A percentile compares a stretch with the other conserved stretches of the same genome.
Conservation (phyloP, 768 basidiomycete species). For the Suillus spraguei region DNA sequence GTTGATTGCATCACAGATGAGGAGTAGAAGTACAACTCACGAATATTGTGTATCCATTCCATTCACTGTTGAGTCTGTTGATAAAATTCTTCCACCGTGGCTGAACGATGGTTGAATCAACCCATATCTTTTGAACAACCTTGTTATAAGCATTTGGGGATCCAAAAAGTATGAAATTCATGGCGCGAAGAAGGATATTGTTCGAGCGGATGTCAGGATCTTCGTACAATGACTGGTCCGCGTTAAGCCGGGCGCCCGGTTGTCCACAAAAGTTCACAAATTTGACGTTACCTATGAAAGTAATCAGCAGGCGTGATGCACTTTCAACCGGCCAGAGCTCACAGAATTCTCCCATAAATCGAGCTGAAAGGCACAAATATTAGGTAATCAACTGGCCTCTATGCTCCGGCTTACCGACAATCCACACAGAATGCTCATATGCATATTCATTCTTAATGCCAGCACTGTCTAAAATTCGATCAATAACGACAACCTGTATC, state of each 20-base stretch:
- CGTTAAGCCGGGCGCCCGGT: constrained; percentile 34
- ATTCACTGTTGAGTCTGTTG: constrained; percentile 45
- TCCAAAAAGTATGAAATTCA: constrained; percentile 46
- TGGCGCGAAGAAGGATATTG: constrained; percentile 6
- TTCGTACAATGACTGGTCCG: constrained; percentile 25
- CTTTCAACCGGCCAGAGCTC: neutral
- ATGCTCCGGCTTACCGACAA: neutral
- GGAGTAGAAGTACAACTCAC: constrained; percentile 31
- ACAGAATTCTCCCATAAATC: constrained; percentile 5
- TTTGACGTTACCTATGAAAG: constrained; percentile 24
- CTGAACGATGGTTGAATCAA: constrained; percentile 43
- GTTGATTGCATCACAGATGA: neutral
- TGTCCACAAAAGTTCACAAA: constrained; percentile 29
- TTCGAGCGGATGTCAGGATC: no score
- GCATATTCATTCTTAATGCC: neutral
- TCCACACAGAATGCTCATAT: constrained; percentile 4
- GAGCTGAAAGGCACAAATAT: neutral
- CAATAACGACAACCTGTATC: neutral
- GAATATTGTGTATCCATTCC: constrained; percentile 50
- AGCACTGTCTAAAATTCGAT: neutral
- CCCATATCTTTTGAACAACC: constrained; percentile 45
- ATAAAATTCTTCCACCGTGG: constrained; percentile 44
- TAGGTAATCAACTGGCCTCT: neutral
- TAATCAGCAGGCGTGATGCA: neutral
- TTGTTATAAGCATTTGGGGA: constrained; percentile 46